Evolutionary conservation across 208 protist species (phyloP), one percentile per base, ranked within the genome.

Genomic region (Herpetomonas tarakana): DNA sequence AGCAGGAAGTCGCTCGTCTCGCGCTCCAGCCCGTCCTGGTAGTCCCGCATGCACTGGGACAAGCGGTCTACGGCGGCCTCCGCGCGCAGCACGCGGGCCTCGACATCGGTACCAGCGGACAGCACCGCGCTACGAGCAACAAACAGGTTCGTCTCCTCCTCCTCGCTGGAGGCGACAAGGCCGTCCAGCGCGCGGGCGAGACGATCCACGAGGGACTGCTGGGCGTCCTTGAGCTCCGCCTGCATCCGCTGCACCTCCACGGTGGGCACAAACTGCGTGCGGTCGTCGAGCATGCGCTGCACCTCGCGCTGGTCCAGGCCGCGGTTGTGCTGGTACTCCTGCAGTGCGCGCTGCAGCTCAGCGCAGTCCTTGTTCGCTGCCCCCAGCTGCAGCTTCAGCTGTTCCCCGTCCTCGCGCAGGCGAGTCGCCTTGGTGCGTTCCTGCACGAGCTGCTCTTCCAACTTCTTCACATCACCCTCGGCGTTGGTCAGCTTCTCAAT

Each of bases 91-190:
- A 93, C 50, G 2, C 70, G 73, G 7, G 77, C 59, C 41, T 88
- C 78, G 44, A 93, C 50, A 11, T 93, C 83, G 0, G 79, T 81
- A 16, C 67, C 73, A 7, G 81, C 80, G n/a, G 80, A 81, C 25
- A 82, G 68, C 12, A 90, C 79, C 2, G 77, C 72, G 49, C 83
- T 93, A 51, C 86, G 80, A 1, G 76, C 71, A 1, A 90, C 80
- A 61, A 91, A 88, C 12, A 78, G 52, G 29, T 65, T 71, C 24
- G 82, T 88, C 46, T 88, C 78, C 49, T 62, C 74, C 60, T 86
- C 84, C 47, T 88, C 80, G n/a, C 65, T 69, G 12, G 62, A 52
- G 18, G 53, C 35, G 3, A 69, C 25, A 12, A 92, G 58, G 24
- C 65, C 53, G 26, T 81, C 81, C 14, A 86, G 56, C n/a, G 77